Base-by-base conservation (phyloP, 345 rosid genomes). In the Sonneratia caseolaris region DNA sequence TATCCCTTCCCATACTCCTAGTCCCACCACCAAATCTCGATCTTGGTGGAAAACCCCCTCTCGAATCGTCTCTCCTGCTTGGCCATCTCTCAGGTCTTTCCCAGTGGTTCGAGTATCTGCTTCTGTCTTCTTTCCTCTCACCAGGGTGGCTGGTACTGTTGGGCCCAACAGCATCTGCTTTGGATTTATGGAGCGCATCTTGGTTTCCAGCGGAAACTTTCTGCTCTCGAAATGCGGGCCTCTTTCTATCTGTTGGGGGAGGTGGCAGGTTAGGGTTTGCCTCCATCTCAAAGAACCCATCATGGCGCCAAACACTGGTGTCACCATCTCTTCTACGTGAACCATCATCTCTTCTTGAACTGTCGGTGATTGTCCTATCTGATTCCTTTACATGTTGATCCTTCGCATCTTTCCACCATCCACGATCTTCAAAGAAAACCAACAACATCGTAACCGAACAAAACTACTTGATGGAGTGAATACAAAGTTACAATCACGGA, bases 201-300 rank as follows among this genome's bases (percentile, higher is more conserved):
- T 77, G 78, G 45, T 48, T 24, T 37, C 81, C 88, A 68, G 72
- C 79, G 4, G 84, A 76, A 9, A 64, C 73, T 83, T 87, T 96
- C 79, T 84, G 86, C 84, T 96, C 98, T 67, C 87, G 84, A 82
- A 92, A 96, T 72, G 99, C 89, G n/a, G 93, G 96, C 72, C 95
- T 85, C 83, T 89, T 96, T 74, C 84, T 83, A 35, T 77, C 72
- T 76, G 77, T 37, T 18, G 62, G 72, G 32, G 68, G 72, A 8
- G 72, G 75, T 7, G 65, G 80, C 49, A 81, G 72, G 59, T 83
- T 76, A 37, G 73, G 83, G 68, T 88, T 80, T 61, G 81, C 75
- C 72, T 87, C 92, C 84, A 77, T 72, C 78, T 88, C 86, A 37
- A 70, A 81, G 84, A 81, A 86, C 81, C 77, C 85, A 79, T 95